These are phyloP conservation scores for Mortierella antarctica DNA, from an alignment of 192 early-diverging fungal species.

Conservation along the genomic window DNA sequence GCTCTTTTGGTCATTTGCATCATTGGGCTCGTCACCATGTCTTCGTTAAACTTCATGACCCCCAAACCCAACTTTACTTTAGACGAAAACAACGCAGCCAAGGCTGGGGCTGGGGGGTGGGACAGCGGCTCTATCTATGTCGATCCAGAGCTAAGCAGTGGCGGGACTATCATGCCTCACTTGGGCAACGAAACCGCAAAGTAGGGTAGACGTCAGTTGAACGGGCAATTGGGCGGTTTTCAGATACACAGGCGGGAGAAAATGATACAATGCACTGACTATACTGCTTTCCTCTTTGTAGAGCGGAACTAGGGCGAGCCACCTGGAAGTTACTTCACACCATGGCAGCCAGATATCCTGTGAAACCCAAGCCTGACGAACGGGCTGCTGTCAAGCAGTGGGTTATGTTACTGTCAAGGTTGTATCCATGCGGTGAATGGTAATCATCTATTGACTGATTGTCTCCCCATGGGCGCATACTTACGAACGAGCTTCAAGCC, in stretches of 20 bases:
- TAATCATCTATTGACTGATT: conserved; percentile 34
- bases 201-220: conserved; percentile 17
- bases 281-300: conserved; percentile 27
- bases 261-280: neutral
- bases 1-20: conserved; percentile 31
- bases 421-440: conserved; percentile 99
- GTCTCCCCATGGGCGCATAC: neutral
- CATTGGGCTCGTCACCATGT: conserved; percentile 42
- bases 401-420: conserved; percentile 81
- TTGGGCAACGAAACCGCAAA: conserved; percentile 58
- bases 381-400: conserved; percentile 80
- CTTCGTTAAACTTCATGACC: conserved; percentile 37
- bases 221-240: too few relatives aligned
- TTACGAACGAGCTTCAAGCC: too few relatives aligned
- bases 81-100: neutral
- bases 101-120: neutral
- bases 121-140: conserved; percentile 8
- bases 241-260: too few relatives aligned
- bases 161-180: conserved; percentile 57
- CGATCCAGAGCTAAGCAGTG: conserved; percentile 30
- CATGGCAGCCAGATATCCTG: conserved; percentile 90
- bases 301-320: conserved; percentile 88
- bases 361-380: conserved; percentile 81
- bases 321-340: conserved; percentile 95
- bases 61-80: conserved; percentile 2